Evolutionary conservation across 495 filamentous ascomycete genomes (phyloP).

Genomic region (Penicillium salamii): DNA sequence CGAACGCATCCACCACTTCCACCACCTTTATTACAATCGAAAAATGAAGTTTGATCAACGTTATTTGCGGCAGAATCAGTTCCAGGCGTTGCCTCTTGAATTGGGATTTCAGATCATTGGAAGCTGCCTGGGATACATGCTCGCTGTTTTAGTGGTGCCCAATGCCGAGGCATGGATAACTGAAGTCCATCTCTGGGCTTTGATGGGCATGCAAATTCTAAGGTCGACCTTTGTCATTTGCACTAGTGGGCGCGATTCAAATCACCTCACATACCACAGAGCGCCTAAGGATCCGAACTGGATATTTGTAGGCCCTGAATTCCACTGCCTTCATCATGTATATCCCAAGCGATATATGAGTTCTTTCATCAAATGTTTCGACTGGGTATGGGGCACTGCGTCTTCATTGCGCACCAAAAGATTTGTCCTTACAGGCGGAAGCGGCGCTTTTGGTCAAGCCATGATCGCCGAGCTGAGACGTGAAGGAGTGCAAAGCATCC

Average conservation of each 20-base stretch:
- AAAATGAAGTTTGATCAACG: slow-evolving; percentile 15
- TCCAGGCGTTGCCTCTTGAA: slow-evolving; percentile 18
- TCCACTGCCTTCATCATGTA: slow-evolving; percentile 19
- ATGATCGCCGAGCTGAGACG: slow-evolving; percentile 4
- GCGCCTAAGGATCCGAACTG: slow-evolving; percentile 14
- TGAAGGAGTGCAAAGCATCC: slow-evolving; percentile 9
- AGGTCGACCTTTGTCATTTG: slow-evolving; percentile 2
- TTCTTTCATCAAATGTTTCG: slow-evolving; percentile 19
- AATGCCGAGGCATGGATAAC: not conserved
- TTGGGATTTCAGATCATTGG: slow-evolving; percentile 9
- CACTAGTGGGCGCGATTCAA: slow-evolving; percentile 15
- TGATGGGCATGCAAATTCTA: not conserved
- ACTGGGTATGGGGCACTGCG: slow-evolving; percentile 22
- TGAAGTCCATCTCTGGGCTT: not conserved
- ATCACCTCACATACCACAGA: slow-evolving; percentile 13
- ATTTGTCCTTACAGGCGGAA: slow-evolving; percentile 14
- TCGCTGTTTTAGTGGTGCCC: not conserved
- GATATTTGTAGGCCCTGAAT: slow-evolving; percentile 20
- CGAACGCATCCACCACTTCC: slow-evolving; percentile 16
- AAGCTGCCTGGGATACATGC: slow-evolving; percentile 3
- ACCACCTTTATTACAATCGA: slow-evolving; percentile 22
- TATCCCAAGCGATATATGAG: slow-evolving; percentile 23
- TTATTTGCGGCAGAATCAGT: slow-evolving; percentile 13
- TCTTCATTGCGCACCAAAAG: slow-evolving; percentile 14
- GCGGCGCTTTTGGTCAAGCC: slow-evolving; percentile 12